These are phyloP conservation scores for Cercophora newfieldiana DNA, from an alignment of 495 filamentous ascomycete genomes.

Conservation along the genomic window DNA sequence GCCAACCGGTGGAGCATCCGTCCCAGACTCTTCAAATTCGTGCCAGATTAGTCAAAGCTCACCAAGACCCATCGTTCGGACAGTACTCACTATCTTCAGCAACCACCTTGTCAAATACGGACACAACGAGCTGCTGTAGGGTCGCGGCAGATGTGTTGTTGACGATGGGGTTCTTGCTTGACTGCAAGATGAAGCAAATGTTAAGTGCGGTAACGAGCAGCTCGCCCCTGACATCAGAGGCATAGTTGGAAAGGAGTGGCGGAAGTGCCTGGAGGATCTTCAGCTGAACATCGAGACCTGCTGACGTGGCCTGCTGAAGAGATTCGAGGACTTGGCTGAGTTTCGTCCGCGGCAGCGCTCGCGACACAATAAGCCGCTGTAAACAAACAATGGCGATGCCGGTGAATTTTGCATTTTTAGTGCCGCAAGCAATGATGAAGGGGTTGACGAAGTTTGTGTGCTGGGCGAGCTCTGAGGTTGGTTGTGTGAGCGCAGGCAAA, in stretches of 20 bases:
- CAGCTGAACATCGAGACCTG: slow-evolving; percentile 87
- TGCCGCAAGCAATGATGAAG: slow-evolving; percentile 88
- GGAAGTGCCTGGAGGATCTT: slow-evolving; percentile 94
- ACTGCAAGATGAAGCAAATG: slow-evolving; percentile 87
- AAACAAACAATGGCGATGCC: slow-evolving; percentile 83
- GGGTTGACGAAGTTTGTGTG: slow-evolving; percentile 83
- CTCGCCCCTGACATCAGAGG: slow-evolving; percentile 74
- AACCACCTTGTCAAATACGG: slow-evolving; percentile 87
- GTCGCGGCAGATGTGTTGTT: slow-evolving; percentile 94
- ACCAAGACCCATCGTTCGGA: slow-evolving; percentile 7
- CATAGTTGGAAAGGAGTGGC: slow-evolving; percentile 89
- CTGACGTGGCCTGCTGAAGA: slow-evolving; percentile 71
- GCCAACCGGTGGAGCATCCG: slow-evolving; percentile 53
- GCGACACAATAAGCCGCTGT: slow-evolving; percentile 80
- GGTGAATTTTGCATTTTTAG: slow-evolving; percentile 84
- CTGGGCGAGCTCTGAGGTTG: slow-evolving; percentile 70
- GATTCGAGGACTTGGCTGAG: slow-evolving; percentile 84
- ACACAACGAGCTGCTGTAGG: slow-evolving; percentile 87
- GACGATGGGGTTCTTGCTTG: slow-evolving; percentile 85
- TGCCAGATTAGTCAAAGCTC: background rate
- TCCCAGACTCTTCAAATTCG: slow-evolving; percentile 40
- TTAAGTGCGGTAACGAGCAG: slow-evolving; percentile 78
- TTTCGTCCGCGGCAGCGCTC: slow-evolving; percentile 68
- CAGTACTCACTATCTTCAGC: slow-evolving; percentile 69
- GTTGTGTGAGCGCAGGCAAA: slow-evolving; percentile 10